Evolutionary conservation across 2,329 filamentous ascomycete genomes (phyloP), one percentile per base, ranked within the genome.

Genomic region (Orbilia javanica): DNA sequence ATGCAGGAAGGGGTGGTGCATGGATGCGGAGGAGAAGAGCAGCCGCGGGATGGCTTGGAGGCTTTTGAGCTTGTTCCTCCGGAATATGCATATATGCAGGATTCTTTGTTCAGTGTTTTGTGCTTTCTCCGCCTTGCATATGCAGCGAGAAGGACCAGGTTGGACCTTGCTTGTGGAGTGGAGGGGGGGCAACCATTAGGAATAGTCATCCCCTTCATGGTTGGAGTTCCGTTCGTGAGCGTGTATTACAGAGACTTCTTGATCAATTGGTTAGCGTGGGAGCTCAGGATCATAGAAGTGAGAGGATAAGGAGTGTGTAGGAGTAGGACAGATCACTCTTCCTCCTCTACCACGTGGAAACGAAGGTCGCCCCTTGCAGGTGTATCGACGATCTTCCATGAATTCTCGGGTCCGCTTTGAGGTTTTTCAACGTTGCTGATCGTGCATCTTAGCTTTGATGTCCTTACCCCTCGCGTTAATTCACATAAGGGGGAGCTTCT

Each of bases 51-150:
- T 60, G 55, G 34, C 31, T 27, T 42, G 11, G 27, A n/a, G 34
- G 55, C 18, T n/a, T 60, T 42, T 25, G 55, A 60, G 34, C 34
- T 60, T 60, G 20, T 42, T 57, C 20, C 1, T 11, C 27, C 55
- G 34, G 55, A 25, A 39, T 60, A 60, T 60, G 55, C 55, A 60
- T 29, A 39, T 42, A 60, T 42, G 53, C 55, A 60, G 52, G 52
- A 57, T 60, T n/a, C 20, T 60, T 60, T 42, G 46, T 25, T 50
- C 20, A 13, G 52, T 57, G 52, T 20, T 57, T 57, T 36, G 29
- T 57, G 55, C 34, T 42, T 25, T 42, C 55, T 42, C 31, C 18
- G 55, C 55, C 55, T 34, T 60, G 55, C 55, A 60, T 60, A 60
- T 42, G 55, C 55, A 42, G 31, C 55, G 53, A 60, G 31, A 60